Conservation (phyloP, 1,284 basidiomycete genomes). For the Acaromyces ingoldii region DNA sequence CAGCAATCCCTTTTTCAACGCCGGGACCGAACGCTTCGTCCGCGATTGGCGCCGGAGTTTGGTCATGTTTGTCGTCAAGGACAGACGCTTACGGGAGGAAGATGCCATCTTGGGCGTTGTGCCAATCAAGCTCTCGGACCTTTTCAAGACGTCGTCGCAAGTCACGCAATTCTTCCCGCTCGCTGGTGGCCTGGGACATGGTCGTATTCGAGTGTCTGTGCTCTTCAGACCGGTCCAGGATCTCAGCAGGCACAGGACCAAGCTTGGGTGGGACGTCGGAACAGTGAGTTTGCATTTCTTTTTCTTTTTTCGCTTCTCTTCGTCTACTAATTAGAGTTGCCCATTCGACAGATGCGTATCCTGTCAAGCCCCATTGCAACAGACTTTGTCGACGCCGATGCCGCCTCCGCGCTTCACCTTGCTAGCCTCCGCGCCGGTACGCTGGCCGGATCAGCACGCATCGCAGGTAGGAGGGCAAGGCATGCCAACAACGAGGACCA, state of each 20-base stretch:
- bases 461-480: constrained; percentile 8
- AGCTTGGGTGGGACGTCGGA: constrained; percentile 28
- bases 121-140: constrained; percentile 26
- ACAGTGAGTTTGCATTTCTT: constrained; percentile 2
- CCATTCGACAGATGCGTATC: constrained; percentile 16
- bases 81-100: constrained; percentile 34
- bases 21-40: constrained; percentile 55
- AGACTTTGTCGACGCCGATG: constrained; percentile 20
- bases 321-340: too few relatives aligned
- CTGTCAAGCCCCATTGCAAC: constrained; percentile 16
- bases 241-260: constrained; percentile 9
- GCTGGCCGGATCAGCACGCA: constrained; percentile 16
- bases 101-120: constrained; percentile 33
- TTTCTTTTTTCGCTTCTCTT: neutral
- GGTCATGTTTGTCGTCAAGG: constrained; percentile 53
- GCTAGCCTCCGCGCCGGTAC: constrained; percentile 18
- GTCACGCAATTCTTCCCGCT: constrained; percentile 35
- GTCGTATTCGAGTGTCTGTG: constrained; percentile 21
- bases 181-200: constrained; percentile 25
- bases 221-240: constrained; percentile 25
- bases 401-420: constrained; percentile 11
- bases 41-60: constrained; percentile 54
- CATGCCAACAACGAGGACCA: constrained; percentile 6
- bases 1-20: constrained; percentile 55
- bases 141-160: constrained; percentile 24